Evolutionary conservation across 2,329 filamentous ascomycete species (phyloP), one percentile per base, ranked within the genome.

Genomic region (Neocucurbitaria cava): DNA sequence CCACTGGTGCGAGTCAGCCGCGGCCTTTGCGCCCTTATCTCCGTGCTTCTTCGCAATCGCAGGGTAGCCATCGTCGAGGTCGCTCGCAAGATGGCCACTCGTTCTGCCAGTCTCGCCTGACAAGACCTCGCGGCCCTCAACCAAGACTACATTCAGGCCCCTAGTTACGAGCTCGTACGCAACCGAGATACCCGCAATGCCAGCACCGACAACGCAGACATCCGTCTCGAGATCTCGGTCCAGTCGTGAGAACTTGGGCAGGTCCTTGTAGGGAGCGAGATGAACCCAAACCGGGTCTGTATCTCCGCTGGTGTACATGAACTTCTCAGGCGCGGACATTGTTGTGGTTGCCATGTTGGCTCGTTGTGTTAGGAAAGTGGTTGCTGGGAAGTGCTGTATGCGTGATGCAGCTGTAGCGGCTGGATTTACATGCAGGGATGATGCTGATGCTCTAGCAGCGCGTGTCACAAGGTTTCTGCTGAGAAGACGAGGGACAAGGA

Each of bases 1-100:
- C 80, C 82, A 86, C 0, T 76, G 74, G 50, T 86, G 83, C 23
- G 82, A 84, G 15, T 86, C 82, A 0, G 82, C 83, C 0, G 82
- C 82, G 0, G 72, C 61, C 51, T 75, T 76, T 0, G 83, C 83
- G 1, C 82, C 81, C 0, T 77, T 69, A 18, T 79, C 67, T 0
- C 83, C 82, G 46, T 85, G 83, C 66, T 83, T 83, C 69, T 79
- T 79, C 7, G 76, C 76, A 47, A 86, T 83, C 21, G 78, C 74
- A 0, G 74, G 61, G 54, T 84, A 86, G 2, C 79, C 78, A 46
- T 84, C 83, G 26, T 86, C 84, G 2, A 86, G 70, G 3, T 81
- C 81, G 52, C 78, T 85, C 2, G 82, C 78, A 26, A 86, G 67
- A 61, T 86, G 83, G 0, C 83, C 83, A 38, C 77, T 81, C 0